Conservation (phyloP, 2,329 filamentous ascomycete genomes). For the Curvularia sp. region DNA sequence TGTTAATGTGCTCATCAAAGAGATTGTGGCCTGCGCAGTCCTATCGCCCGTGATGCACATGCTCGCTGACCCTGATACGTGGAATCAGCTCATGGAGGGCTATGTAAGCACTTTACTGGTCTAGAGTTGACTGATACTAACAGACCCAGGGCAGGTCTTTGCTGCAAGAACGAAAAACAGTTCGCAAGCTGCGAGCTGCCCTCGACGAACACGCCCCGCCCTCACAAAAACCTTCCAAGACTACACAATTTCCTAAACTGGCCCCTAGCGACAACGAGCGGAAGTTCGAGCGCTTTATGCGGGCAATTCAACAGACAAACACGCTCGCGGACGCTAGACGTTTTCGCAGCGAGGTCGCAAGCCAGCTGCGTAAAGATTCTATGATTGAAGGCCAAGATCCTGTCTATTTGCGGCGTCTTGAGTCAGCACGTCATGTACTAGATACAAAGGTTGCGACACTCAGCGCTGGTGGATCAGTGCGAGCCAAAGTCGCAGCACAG, state of each 20-base stretch:
- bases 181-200: constrained; percentile 87
- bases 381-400: constrained; percentile 80
- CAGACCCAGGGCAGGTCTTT: constrained; percentile 71
- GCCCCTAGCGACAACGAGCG: constrained; percentile 83
- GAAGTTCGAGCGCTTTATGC: constrained; percentile 92
- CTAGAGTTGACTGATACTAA: constrained; percentile 21
- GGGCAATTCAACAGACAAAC: constrained; percentile 84
- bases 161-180: constrained; percentile 93
- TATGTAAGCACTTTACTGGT: constrained; percentile 57
- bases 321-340: constrained; percentile 92
- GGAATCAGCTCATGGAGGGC: constrained; percentile 95
- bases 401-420: constrained; percentile 84
- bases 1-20: constrained; percentile 80
- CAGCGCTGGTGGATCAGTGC: constrained; percentile 67
- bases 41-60: constrained; percentile 80
- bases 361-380: constrained; percentile 86
- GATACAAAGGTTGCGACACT: constrained; percentile 89
- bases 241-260: constrained; percentile 79
- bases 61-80: constrained; percentile 90
- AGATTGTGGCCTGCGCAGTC: constrained; percentile 93
- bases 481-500: constrained; percentile 50
- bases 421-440: constrained; percentile 87
- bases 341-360: constrained; percentile 89
- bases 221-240: constrained; percentile 69
- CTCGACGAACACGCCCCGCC: constrained; percentile 92